These are phyloP conservation scores for Martensiomyces pterosporus DNA, from an alignment of 192 early-diverging fungal genomes.

Conservation along the genomic window DNA sequence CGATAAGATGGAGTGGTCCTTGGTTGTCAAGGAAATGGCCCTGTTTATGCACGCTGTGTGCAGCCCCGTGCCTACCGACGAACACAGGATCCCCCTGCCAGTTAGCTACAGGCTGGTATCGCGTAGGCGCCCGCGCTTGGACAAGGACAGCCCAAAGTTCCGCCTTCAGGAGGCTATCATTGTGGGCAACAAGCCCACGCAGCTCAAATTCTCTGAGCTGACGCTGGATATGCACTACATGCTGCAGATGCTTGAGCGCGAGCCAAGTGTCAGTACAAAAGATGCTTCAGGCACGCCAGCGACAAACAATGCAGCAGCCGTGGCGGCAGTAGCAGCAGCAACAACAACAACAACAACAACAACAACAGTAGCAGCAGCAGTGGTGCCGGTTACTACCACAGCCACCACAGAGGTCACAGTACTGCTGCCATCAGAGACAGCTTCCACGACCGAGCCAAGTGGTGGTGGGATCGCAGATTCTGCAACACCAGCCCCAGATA, in stretches of 20 bases:
- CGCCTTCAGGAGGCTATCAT: conserved; percentile 92
- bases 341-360: conserved; percentile 4
- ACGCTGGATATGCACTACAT: conserved; percentile 97
- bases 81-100: conserved; percentile 17
- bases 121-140: conserved; percentile 10
- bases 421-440: too few species aligned
- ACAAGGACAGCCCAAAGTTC: conserved; percentile 25
- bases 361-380: background rate
- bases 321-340: background rate
- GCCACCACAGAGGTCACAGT: too few species aligned
- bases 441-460: too few species aligned
- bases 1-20: conserved; percentile 88
- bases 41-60: conserved; percentile 78
- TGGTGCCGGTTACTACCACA: background rate
- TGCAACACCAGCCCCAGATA: too few species aligned
- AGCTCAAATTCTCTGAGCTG: conserved; percentile 97
- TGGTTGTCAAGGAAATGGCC: conserved; percentile 70
- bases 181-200: conserved; percentile 91
- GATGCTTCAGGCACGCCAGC: background rate
- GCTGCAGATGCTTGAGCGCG: conserved; percentile 79
- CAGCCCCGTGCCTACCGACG: conserved; percentile 33
- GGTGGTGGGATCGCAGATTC: too few species aligned
- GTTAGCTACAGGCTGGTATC: conserved; percentile 21
- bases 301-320: background rate
- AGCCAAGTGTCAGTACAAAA: conserved; percentile 18